phyloP scores from a whole-genome alignment of 2,329 filamentous ascomycete genomes.

The Pyrenophora tritici-repentis region DNA sequence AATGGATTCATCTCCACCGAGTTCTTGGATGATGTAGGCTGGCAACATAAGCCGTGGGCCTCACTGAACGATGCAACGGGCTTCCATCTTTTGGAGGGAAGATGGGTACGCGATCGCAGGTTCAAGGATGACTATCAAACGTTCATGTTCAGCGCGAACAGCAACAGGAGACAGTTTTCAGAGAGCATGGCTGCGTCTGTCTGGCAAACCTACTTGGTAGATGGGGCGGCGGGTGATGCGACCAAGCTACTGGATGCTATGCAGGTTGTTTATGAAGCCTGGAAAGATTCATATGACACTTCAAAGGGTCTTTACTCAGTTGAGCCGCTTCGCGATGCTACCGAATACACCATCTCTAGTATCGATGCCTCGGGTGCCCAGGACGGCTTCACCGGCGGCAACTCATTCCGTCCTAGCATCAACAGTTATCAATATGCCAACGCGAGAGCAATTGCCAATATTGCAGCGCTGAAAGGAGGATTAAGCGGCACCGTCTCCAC shows the following conservation, averaged over 20 bases:
- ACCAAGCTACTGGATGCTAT: constrained; percentile 43
- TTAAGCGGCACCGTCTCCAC: constrained; percentile 12
- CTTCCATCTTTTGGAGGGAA: constrained; percentile 52
- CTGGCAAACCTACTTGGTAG: constrained; percentile 50
- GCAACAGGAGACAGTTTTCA: constrained; percentile 52
- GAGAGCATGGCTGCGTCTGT: constrained; percentile 51
- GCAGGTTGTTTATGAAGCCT: constrained; percentile 47
- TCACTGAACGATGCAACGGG: constrained; percentile 53
- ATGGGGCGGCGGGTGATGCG: constrained; percentile 45
- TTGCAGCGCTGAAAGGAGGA: constrained; percentile 43
- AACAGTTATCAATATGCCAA: constrained; percentile 54
- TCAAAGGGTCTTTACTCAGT: constrained; percentile 52
- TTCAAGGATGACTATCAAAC: constrained; percentile 52
- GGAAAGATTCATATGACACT: constrained; percentile 47
- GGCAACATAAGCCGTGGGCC: constrained; percentile 51
- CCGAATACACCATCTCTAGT: constrained; percentile 53
- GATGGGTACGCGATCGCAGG: constrained; percentile 53
- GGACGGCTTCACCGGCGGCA: constrained; percentile 50
- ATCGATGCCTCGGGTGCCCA: constrained; percentile 50
- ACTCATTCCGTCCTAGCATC: constrained; percentile 52
- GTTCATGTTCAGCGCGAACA: constrained; percentile 49
- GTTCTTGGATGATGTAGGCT: constrained; percentile 52
- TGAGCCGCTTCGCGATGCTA: constrained; percentile 52
- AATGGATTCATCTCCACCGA: constrained; percentile 54
- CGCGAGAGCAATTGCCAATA: constrained; percentile 48